Percentiles rank a stretch among this genome's conserved stretches.
Evolutionary conservation across 2,329 filamentous ascomycete species (phyloP).

Genomic region (Diaporthe citriasiana): DNA sequence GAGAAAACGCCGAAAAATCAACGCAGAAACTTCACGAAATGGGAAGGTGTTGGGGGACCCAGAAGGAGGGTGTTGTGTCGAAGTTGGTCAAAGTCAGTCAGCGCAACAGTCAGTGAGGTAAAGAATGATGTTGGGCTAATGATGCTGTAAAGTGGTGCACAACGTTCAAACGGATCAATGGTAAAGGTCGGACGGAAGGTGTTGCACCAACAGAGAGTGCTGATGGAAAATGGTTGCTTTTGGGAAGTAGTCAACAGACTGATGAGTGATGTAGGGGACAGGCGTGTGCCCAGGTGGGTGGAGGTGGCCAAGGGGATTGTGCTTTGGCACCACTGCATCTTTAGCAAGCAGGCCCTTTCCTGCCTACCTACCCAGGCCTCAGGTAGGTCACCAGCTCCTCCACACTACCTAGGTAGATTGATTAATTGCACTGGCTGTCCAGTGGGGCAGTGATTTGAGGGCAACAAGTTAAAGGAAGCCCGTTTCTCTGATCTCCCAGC

Average conservation of each 20-base stretch:
- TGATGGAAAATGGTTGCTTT: neutral
- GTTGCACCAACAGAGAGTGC: neutral
- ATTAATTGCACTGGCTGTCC: neutral
- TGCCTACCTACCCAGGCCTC: too few species aligned
- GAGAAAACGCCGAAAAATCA: neutral
- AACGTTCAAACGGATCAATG: neutral
- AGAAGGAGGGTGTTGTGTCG: conserved; percentile 1
- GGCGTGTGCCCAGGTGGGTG: neutral
- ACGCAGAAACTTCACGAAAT: neutral
- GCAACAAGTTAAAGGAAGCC: neutral
- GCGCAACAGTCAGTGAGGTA: conserved; percentile 13
- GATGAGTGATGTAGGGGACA: neutral
- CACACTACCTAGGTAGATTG: neutral
- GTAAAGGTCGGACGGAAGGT: neutral
- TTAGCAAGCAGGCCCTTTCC: neutral
- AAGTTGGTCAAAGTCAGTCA: neutral
- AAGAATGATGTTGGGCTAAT: conserved; percentile 18
- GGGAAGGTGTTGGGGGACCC: neutral
- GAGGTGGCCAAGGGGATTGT: neutral
- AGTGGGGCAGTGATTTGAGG: neutral
- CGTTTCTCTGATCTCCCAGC: neutral
- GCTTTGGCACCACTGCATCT: conserved; percentile 10
- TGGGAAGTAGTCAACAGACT: neutral
- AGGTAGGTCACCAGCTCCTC: neutral
- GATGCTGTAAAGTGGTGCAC: conserved; percentile 15